Conservation (phyloP, 2,329 filamentous ascomycete genomes). For the Colletotrichum shisoi region DNA sequence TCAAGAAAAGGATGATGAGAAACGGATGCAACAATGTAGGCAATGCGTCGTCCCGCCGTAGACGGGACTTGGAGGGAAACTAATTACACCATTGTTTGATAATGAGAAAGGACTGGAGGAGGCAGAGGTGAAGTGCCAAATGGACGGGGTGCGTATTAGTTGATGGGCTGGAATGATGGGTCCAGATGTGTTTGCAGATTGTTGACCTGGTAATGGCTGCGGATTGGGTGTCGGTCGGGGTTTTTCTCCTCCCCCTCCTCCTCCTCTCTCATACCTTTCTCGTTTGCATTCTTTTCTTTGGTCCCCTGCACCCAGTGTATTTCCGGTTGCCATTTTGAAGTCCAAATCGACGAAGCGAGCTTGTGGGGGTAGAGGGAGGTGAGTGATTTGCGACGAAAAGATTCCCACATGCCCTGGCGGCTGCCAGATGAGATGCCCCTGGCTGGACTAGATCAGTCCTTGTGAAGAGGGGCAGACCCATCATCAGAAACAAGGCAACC, state of each 20-base stretch:
- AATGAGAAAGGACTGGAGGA: no score
- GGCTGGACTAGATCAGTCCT: constrained; percentile 2
- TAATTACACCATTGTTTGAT: not conserved
- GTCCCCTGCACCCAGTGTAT: no score
- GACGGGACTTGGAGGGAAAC: not conserved
- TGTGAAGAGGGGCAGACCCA: not conserved
- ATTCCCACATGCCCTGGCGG: constrained; percentile 22
- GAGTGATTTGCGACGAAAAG: not conserved
- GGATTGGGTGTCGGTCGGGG: not conserved
- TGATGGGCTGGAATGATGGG: not conserved
- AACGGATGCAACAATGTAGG: not conserved
- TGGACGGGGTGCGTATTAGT: not conserved
- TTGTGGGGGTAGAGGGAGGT: not conserved
- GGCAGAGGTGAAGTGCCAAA: not conserved
- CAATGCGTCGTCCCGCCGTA: not conserved
- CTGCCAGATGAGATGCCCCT: constrained; percentile 10
- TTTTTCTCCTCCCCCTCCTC: no score
- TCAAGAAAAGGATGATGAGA: not conserved
- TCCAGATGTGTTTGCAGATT: not conserved
- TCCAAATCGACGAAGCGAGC: not conserved
- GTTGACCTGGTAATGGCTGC: not conserved
- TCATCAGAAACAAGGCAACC: not conserved
- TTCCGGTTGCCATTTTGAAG: not conserved
- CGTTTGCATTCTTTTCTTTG: no score
- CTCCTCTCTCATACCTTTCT: no score